These are phyloP conservation scores for Tylopilus subfusipes DNA, from an alignment of 768 basidiomycete species.

Conservation along the genomic window DNA sequence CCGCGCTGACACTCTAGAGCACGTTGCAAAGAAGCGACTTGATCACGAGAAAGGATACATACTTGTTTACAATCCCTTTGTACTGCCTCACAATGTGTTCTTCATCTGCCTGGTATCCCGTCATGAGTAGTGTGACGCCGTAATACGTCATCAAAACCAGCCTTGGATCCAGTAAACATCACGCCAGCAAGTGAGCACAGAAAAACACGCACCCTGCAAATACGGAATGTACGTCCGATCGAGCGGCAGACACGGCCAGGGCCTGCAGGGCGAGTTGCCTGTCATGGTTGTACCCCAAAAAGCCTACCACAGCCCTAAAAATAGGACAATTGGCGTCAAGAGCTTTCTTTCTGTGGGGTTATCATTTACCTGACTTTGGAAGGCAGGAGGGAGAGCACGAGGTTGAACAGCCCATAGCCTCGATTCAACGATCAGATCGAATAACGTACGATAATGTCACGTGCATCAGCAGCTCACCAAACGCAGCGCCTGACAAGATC, in stretches of 20 bases:
- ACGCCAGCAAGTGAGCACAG: not conserved
- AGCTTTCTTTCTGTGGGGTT: not conserved
- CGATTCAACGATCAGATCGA: not conserved
- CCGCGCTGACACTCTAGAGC: slow-evolving; percentile 44
- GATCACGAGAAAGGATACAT: slow-evolving; percentile 14
- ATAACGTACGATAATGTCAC: not conserved
- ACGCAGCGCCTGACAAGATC: slow-evolving; percentile 72
- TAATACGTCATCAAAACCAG: slow-evolving; percentile 81
- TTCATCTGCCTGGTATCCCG: slow-evolving; percentile 77
- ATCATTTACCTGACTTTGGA: slow-evolving; percentile 58
- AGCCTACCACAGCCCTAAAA: slow-evolving; percentile 62
- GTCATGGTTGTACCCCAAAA: slow-evolving; percentile 75
- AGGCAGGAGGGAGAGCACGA: slow-evolving; percentile 74
- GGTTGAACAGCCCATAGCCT: slow-evolving; percentile 70
- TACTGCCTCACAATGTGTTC: slow-evolving; percentile 60
- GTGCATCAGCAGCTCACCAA: slow-evolving; percentile 45
- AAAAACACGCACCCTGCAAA: slow-evolving; percentile 61
- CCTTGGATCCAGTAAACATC: slow-evolving; percentile 30
- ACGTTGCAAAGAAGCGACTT: not conserved
- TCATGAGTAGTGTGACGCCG: slow-evolving; percentile 63
- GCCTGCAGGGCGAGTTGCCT: slow-evolving; percentile 65
- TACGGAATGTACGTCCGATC: slow-evolving; percentile 68
- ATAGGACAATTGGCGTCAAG: not conserved
- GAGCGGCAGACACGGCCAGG: slow-evolving; percentile 62
- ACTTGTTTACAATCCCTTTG: slow-evolving; percentile 61